phyloP scores from a whole-genome alignment of 495 filamentous ascomycete genomes.

The Daldinia childiae region DNA sequence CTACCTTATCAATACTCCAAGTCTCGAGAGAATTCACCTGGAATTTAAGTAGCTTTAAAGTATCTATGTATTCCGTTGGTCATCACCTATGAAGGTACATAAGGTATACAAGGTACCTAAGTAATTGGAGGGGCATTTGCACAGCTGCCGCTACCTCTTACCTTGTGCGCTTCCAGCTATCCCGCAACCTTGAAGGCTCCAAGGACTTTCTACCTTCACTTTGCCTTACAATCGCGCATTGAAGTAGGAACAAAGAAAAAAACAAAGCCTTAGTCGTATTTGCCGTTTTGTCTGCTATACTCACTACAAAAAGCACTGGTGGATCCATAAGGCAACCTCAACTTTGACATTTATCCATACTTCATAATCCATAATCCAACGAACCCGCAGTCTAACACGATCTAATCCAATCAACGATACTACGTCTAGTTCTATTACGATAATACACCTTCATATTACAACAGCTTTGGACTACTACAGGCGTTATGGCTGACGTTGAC shows the following conservation, averaged over 20 bases:
- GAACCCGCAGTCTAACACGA: background rate
- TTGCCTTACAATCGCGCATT: slow-evolving; percentile 13
- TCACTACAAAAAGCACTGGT: background rate
- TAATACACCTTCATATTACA: background rate
- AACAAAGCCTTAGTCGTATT: background rate
- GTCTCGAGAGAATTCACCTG: background rate
- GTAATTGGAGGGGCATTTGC: slow-evolving; percentile 13
- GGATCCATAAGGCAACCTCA: background rate
- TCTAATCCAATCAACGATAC: background rate
- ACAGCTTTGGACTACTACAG: background rate
- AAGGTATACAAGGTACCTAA: background rate
- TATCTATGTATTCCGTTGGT: background rate
- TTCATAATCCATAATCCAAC: background rate
- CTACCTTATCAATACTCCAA: background rate
- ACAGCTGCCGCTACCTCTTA: slow-evolving; percentile 8
- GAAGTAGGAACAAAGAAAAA: background rate
- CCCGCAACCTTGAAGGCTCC: slow-evolving; percentile 22
- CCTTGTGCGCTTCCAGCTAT: background rate
- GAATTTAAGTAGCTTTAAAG: background rate
- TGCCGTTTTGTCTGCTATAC: background rate
- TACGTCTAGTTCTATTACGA: background rate
- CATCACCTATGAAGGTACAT: background rate
- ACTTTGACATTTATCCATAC: background rate
- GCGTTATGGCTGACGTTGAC: slow-evolving; percentile 89
- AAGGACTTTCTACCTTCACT: background rate